Conservation (phyloP, 225 moss, liverwort and hornwort genomes). For the Neckera pumila region DNA sequence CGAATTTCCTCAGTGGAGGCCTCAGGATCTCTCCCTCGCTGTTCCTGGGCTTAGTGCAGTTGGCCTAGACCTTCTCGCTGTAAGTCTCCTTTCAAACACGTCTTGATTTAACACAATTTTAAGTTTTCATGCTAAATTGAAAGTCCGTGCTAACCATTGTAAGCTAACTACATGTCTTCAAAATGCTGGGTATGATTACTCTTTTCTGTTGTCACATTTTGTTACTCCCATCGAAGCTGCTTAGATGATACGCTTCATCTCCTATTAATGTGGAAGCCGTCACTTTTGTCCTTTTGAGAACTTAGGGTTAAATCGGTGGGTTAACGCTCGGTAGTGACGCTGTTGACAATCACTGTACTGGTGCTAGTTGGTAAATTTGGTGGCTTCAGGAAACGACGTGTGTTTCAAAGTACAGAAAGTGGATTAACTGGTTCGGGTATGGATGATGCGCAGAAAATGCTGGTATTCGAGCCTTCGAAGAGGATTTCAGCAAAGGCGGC, state of each 20-base stretch:
- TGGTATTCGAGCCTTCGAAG: slow-evolving; percentile 36
- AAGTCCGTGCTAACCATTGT: too few relatives aligned
- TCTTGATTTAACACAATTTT: neutral
- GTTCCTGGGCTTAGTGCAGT: slow-evolving; percentile 26
- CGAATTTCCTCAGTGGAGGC: slow-evolving; percentile 59
- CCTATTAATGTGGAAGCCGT: neutral
- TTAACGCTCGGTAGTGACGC: neutral
- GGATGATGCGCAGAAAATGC: slow-evolving; percentile 22
- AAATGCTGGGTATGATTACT: too few relatives aligned
- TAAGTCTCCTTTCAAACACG: neutral
- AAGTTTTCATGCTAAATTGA: too few relatives aligned
- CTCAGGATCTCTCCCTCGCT: slow-evolving; percentile 35
- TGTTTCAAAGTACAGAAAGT: too few relatives aligned
- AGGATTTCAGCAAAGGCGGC: slow-evolving; percentile 46
- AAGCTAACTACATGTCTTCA: too few relatives aligned
- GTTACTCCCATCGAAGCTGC: neutral
- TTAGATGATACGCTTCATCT: neutral
- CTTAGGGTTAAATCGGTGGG: too few relatives aligned
- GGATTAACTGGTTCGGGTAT: too few relatives aligned
- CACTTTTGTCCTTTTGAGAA: too few relatives aligned
- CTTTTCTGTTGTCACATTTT: too few relatives aligned
- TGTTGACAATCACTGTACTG: neutral
- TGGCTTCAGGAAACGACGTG: too few relatives aligned
- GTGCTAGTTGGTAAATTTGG: too few relatives aligned
- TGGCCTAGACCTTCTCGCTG: slow-evolving; percentile 47